These are phyloP conservation scores for Boletus speciosus DNA, from an alignment of 768 basidiomycete species.

Conservation along the genomic window DNA sequence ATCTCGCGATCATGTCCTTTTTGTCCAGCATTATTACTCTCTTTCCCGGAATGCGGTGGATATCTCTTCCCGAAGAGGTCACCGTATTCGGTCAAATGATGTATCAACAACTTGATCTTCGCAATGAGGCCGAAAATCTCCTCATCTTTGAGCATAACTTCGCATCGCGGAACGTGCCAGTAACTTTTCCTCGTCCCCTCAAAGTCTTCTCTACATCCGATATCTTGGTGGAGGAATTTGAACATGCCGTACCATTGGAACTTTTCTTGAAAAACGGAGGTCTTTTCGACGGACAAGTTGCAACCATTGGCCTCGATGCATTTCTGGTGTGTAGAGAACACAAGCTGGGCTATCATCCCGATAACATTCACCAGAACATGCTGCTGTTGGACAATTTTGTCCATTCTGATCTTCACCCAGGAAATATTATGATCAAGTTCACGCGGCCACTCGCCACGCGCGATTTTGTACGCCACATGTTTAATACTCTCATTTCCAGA, in stretches of 20 bases:
- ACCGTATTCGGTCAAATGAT: constrained; percentile 95
- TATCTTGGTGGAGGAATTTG: constrained; percentile 87
- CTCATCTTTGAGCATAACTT: constrained; percentile 86
- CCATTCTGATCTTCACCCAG: constrained; percentile 86
- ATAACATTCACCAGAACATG: constrained; percentile 70
- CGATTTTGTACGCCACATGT: constrained; percentile 59
- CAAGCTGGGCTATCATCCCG: neutral
- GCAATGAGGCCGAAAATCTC: constrained; percentile 87
- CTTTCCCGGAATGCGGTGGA: constrained; percentile 93
- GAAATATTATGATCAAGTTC: constrained; percentile 98
- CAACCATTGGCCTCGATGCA: constrained; percentile 90
- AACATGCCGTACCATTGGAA: constrained; percentile 89
- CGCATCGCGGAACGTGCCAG: constrained; percentile 67
- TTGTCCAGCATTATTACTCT: constrained; percentile 77
- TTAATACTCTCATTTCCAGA: constrained; percentile 49
- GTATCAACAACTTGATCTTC: constrained; percentile 88
- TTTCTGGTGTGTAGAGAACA: constrained; percentile 66
- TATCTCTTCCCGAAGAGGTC: constrained; percentile 94
- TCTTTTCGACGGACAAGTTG: constrained; percentile 83
- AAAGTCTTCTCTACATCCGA: constrained; percentile 77
- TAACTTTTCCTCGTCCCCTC: constrained; percentile 89
- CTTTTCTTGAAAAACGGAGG: constrained; percentile 85
- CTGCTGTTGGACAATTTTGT: constrained; percentile 96
- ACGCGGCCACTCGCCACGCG: constrained; percentile 75
- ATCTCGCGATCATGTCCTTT: constrained; percentile 92